Percentiles rank a stretch among this genome's conserved stretches.
Conservation (phyloP, 257 asterid genomes). For the Nemophila menziesii region DNA sequence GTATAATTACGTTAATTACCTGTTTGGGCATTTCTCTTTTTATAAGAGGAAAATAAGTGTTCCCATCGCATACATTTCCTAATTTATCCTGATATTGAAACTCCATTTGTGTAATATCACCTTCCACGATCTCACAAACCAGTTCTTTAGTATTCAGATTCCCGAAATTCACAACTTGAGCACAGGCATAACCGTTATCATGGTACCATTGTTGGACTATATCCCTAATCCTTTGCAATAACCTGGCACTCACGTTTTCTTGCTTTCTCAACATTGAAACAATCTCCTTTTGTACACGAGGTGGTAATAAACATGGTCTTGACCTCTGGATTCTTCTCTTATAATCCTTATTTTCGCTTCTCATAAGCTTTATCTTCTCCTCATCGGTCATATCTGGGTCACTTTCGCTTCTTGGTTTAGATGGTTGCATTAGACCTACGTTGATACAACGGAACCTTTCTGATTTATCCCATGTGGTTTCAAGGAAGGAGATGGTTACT, state of each 20-base stretch:
- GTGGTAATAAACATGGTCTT: slow-evolving; percentile 79
- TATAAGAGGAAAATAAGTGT: slow-evolving; percentile 66
- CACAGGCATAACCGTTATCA: slow-evolving; percentile 85
- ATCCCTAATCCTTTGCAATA: slow-evolving; percentile 92
- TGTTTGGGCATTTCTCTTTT: slow-evolving; percentile 77
- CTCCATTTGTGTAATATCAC: slow-evolving; percentile 80
- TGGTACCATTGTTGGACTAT: slow-evolving; percentile 94
- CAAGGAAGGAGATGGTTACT: slow-evolving; percentile 67
- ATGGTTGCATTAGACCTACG: slow-evolving; percentile 71
- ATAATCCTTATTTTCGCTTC: slow-evolving; percentile 69
- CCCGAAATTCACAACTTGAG: slow-evolving; percentile 93
- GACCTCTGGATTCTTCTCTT: slow-evolving; percentile 64
- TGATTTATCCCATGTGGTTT: slow-evolving; percentile 84
- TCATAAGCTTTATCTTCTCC: slow-evolving; percentile 53
- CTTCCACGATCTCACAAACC: slow-evolving; percentile 98
- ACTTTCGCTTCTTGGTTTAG: slow-evolving; percentile 74
- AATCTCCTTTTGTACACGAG: slow-evolving; percentile 60
- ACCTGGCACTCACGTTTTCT: slow-evolving; percentile 78
- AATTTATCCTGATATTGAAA: slow-evolving; percentile 94
- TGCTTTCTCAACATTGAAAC: slow-evolving; percentile 53
- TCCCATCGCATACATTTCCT: slow-evolving; percentile 89
- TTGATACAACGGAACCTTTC: slow-evolving; percentile 68
- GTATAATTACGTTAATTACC: slow-evolving; percentile 24
- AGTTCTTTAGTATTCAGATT: slow-evolving; percentile 87
- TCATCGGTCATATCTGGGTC: slow-evolving; percentile 94